Percentiles rank a stretch among this genome's conserved stretches.
phyloP scores from a whole-genome alignment of 345 rosid species.

The Gossypium thurberi region DNA sequence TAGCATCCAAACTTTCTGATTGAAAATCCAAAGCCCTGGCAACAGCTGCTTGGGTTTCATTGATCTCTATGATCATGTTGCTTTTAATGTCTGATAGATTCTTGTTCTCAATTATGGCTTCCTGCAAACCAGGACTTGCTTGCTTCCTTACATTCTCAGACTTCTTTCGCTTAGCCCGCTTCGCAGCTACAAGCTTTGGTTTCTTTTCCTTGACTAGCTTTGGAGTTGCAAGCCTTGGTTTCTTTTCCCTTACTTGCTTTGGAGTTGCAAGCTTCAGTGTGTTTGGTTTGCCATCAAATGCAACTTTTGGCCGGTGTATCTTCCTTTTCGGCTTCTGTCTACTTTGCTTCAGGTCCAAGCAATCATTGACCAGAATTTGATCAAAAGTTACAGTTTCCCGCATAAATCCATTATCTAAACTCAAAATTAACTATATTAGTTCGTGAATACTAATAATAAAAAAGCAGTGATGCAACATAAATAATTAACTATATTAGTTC shows the following conservation, averaged over 20 bases:
- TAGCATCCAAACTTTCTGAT: not conserved
- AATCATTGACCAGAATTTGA: not conserved
- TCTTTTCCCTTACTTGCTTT: not conserved
- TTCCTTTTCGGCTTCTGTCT: constrained; percentile 19
- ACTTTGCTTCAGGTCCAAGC: constrained; percentile 5
- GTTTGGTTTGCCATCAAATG: constrained; percentile 8
- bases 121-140: no score
- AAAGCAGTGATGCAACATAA: not conserved
- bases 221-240: not conserved
- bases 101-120: not conserved
- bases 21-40: constrained; percentile 9
- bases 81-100: not conserved
- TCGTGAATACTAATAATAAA: not conserved
- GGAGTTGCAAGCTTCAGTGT: not conserved
- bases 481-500: not conserved
- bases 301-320: constrained; percentile 28
- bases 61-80: not conserved
- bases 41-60: not conserved
- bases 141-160: constrained; percentile 6
- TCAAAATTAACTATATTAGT: not conserved
- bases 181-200: constrained; percentile 5
- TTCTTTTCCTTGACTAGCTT: not conserved
- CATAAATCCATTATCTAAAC: not conserved
- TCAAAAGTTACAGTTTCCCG: not conserved
- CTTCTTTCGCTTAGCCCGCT: not conserved